phyloP scores from a whole-genome alignment of 352 stramenopile species.

The Plasmopara muralis region DNA sequence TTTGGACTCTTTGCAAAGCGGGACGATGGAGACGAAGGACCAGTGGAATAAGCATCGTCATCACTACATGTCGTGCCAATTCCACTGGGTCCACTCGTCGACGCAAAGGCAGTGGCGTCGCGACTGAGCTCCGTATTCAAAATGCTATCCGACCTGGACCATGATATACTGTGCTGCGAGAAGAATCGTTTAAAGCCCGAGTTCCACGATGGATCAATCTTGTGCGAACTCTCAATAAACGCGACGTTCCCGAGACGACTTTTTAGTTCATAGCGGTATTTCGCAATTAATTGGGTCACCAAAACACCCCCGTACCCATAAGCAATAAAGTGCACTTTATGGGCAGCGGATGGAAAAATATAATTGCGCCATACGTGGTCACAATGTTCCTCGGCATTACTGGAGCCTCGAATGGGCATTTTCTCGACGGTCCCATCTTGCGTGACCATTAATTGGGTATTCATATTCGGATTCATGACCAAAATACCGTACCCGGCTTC shows the following conservation, averaged over 20 bases:
- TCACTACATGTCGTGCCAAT: slow-evolving; percentile 17
- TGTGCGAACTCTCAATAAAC: slow-evolving; percentile 84
- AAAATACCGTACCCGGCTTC: slow-evolving; percentile 74
- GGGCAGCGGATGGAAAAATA: slow-evolving; percentile 66
- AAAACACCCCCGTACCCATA: slow-evolving; percentile 80
- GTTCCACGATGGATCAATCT: slow-evolving; percentile 66
- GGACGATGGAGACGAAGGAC: slow-evolving; percentile 19
- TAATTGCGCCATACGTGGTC: slow-evolving; percentile 86
- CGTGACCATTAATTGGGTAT: slow-evolving; percentile 75
- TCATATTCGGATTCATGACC: slow-evolving; percentile 89
- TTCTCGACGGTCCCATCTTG: slow-evolving; percentile 54
- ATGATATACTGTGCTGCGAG: slow-evolving; percentile 74
- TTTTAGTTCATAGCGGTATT: slow-evolving; percentile 71
- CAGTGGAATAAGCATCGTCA: slow-evolving; percentile 15
- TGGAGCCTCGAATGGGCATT: slow-evolving; percentile 73
- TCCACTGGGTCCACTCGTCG: slow-evolving; percentile 7
- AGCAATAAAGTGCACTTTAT: slow-evolving; percentile 87
- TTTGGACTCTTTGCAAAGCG: slow-evolving; percentile 28
- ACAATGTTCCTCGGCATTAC: slow-evolving; percentile 82
- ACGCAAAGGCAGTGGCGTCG: slow-evolving; percentile 18
- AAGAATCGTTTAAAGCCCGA: slow-evolving; percentile 75
- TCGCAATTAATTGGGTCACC: slow-evolving; percentile 75
- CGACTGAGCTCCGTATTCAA: slow-evolving; percentile 56
- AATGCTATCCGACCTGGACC: slow-evolving; percentile 56
- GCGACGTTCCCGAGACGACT: slow-evolving; percentile 79